These are phyloP conservation scores for Cladophialophora yegresii DNA, from an alignment of 2,329 filamentous ascomycete species.

Conservation along the genomic window DNA sequence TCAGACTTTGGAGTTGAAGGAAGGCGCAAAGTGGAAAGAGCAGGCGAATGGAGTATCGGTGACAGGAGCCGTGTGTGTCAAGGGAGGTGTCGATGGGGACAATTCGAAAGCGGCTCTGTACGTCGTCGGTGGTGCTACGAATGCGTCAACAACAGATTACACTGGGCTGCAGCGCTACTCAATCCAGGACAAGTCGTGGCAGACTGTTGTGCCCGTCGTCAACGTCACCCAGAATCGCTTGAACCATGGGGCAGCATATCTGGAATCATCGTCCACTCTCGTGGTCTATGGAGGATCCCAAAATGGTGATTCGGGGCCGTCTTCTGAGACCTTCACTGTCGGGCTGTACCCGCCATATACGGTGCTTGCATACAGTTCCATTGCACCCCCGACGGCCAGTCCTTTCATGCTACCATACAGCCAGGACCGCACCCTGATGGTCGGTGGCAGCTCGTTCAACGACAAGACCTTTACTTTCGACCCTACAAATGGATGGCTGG, in stretches of 20 bases:
- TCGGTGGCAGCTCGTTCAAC: slow-evolving; percentile 71
- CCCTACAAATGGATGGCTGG: slow-evolving; percentile 63
- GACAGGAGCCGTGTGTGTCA: slow-evolving; percentile 75
- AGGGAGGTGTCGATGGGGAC: slow-evolving; percentile 62
- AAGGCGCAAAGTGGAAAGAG: slow-evolving; percentile 71
- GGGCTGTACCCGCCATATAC: slow-evolving; percentile 64
- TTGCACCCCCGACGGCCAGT: slow-evolving; percentile 62
- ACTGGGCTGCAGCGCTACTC: slow-evolving; percentile 72
- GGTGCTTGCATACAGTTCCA: slow-evolving; percentile 61
- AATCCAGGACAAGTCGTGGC: slow-evolving; percentile 61
- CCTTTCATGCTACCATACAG: slow-evolving; percentile 78
- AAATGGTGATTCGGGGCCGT: slow-evolving; percentile 59
- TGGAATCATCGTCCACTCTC: slow-evolving; percentile 69
- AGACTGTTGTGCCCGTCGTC: slow-evolving; percentile 54
- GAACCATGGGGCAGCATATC: slow-evolving; percentile 74
- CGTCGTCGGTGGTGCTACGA: slow-evolving; percentile 73
- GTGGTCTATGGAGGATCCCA: slow-evolving; percentile 78
- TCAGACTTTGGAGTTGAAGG: slow-evolving; percentile 67
- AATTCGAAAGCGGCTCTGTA: slow-evolving; percentile 66
- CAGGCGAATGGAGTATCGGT: slow-evolving; percentile 69
- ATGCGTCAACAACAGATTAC: slow-evolving; percentile 58
- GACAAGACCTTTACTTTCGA: slow-evolving; percentile 73
- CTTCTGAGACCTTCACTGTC: slow-evolving; percentile 75
- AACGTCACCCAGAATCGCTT: slow-evolving; percentile 67
- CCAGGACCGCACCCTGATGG: slow-evolving; percentile 67